Percentiles rank a stretch among this genome's conserved stretches.
Evolutionary conservation across 108 stramenopile genomes (phyloP).

Genomic region (Cyclostephanos tholiformis): DNA sequence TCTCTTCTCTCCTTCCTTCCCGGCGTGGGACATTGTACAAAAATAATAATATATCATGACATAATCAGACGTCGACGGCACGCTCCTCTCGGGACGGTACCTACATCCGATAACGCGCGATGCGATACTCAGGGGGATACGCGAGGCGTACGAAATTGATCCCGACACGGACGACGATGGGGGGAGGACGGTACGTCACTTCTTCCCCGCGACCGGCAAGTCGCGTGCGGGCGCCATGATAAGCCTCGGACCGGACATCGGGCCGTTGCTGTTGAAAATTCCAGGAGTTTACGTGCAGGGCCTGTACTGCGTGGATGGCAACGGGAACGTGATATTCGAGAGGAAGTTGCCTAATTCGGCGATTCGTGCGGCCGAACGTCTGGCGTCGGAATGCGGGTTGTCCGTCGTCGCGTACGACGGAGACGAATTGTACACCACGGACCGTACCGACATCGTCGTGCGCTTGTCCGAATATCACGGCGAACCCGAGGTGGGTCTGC

Average conservation of each 20-base stretch:
- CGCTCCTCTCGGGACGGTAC: constrained; percentile 64
- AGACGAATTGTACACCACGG: constrained; percentile 72
- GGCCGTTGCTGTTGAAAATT: constrained; percentile 27
- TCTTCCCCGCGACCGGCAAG: constrained; percentile 92
- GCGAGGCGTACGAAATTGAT: constrained; percentile 28
- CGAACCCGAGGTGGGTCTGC: constrained; percentile 69
- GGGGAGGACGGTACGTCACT: constrained; percentile 37
- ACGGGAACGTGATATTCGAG: constrained; percentile 88
- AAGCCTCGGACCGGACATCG: constrained; percentile 56
- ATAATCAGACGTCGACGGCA: constrained; percentile 84
- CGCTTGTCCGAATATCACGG: constrained; percentile 76
- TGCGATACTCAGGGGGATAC: constrained; percentile 60
- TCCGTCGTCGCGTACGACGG: constrained; percentile 89
- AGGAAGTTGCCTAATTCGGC: constrained; percentile 59
- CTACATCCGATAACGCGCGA: constrained; percentile 69
- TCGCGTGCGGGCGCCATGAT: constrained; percentile 71
- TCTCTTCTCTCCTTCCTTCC: neutral
- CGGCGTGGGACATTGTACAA: neutral
- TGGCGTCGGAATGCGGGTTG: constrained; percentile 60
- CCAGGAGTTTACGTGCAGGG: constrained; percentile 76
- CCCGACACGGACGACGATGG: constrained; percentile 3
- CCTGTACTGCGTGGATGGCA: constrained; percentile 76
- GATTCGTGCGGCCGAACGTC: constrained; percentile 62
- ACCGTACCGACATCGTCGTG: constrained; percentile 51
- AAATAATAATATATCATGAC: no score